Evolutionary conservation across 2,329 filamentous ascomycete species (phyloP).

Genomic region (Botrytis aclada): DNA sequence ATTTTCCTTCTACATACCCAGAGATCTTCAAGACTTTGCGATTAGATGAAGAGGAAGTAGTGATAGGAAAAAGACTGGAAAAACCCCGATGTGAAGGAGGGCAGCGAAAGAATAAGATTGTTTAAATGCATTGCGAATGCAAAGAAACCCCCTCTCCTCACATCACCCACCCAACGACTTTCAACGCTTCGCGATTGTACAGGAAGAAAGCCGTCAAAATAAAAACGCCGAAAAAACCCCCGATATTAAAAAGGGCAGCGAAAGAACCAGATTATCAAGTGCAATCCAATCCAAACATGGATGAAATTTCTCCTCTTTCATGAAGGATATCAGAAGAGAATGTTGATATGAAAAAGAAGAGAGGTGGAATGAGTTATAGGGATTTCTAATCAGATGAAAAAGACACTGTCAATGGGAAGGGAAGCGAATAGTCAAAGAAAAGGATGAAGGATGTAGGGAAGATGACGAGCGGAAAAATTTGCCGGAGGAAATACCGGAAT

Average conservation of each 20-base stretch:
- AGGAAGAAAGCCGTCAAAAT: too few relatives aligned
- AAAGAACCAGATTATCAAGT: fast-evolving
- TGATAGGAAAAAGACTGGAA: too few relatives aligned
- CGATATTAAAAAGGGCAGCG: too few relatives aligned
- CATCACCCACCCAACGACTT: too few relatives aligned
- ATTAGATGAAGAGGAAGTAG: fast-evolving
- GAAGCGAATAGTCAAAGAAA: neutral
- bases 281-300: neutral
- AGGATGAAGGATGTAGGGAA: neutral
- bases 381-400: neutral
- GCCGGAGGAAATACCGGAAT: neutral
- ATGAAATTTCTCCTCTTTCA: neutral
- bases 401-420: neutral
- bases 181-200: too few relatives aligned
- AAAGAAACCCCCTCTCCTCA: too few relatives aligned
- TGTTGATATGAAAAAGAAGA: fast-evolving
- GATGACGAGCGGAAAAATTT: neutral
- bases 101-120: fast-evolving
- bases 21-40: fast-evolving
- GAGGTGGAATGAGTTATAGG: fast-evolving
- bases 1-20: fast-evolving
- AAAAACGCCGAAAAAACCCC: too few relatives aligned
- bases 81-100: too few relatives aligned
- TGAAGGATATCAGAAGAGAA: fast-evolving
- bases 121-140: too few relatives aligned